phyloP scores from a whole-genome alignment of 768 basidiomycete genomes.

The Sarcodon aspratus region DNA sequence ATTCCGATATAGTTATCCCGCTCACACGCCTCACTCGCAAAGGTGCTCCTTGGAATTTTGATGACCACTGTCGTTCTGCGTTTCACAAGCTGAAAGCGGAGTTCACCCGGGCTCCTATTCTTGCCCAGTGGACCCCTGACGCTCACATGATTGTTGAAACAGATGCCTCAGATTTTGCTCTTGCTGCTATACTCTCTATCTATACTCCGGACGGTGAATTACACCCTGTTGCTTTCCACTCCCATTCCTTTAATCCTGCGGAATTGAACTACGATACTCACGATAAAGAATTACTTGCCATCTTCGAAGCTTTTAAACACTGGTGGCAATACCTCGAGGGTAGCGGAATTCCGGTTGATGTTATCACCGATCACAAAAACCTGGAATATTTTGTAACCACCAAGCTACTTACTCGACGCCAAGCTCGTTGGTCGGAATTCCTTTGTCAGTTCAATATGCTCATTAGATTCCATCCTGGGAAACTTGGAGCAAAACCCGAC shows the following conservation, averaged over 20 bases:
- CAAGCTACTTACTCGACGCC: constrained; percentile 20
- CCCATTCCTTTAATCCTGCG: constrained; percentile 12
- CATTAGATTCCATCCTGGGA: constrained; percentile 3
- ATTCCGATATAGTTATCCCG: constrained; percentile 20
- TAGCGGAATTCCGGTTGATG: constrained; percentile 4
- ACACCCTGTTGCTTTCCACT: constrained; percentile 22
- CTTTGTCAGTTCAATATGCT: constrained; percentile 11
- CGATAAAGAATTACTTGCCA: constrained; percentile 38
- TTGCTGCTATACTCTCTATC: constrained; percentile 7
- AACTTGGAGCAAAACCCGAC: constrained; percentile 5
- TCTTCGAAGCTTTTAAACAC: constrained; percentile 21
- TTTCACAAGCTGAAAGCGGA: constrained; percentile 19
- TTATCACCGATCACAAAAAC: constrained; percentile 25
- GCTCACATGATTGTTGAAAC: constrained; percentile 8
- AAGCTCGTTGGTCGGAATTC: constrained; percentile 22
- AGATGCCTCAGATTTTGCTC: constrained; percentile 13
- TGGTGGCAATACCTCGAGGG: constrained; percentile 15
- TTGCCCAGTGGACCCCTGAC: constrained; percentile 10
- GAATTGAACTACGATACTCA: constrained; percentile 39
- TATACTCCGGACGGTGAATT: constrained; percentile 8
- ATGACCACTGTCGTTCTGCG: constrained; percentile 4
- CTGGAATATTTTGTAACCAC: constrained; percentile 24
- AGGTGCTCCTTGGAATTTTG: constrained; percentile 11
- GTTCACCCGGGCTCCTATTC: constrained; percentile 10
- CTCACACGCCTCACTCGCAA: constrained; percentile 19